These are phyloP conservation scores for Scedosporium apiospermum DNA, from an alignment of 2,329 filamentous ascomycete species.

Conservation along the genomic window DNA sequence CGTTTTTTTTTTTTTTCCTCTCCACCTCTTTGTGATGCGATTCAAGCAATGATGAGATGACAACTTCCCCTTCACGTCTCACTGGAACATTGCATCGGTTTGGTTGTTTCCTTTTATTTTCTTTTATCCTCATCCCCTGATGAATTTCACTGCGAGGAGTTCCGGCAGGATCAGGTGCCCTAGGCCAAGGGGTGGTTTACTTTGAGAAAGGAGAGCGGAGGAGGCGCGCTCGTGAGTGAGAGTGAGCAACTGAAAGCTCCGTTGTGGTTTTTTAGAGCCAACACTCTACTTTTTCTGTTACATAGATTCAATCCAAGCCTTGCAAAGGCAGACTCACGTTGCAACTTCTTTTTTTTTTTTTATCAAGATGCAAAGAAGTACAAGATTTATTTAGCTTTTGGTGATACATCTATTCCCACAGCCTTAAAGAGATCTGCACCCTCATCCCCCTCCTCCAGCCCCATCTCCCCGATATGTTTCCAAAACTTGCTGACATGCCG, in stretches of 20 bases:
- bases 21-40: not conserved
- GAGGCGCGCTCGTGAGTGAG: no score
- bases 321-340: not conserved
- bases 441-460: constrained; percentile 49
- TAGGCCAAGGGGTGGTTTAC: not conserved
- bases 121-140: not conserved
- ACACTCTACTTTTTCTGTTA: not conserved
- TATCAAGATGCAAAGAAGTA: not conserved
- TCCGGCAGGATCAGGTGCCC: not conserved
- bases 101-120: not conserved
- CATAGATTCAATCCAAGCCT: not conserved
- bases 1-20: not conserved
- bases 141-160: not conserved
- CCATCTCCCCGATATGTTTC: constrained; percentile 61
- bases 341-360: constrained; percentile 8
- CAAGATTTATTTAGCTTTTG: not conserved
- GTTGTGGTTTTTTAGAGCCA: not conserved
- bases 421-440: constrained; percentile 38
- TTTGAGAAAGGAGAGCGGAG: not conserved
- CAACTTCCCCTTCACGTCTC: not conserved
- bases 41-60: not conserved
- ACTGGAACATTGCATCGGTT: not conserved
- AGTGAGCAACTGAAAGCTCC: no score
- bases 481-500: constrained; percentile 80
- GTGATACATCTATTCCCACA: constrained; percentile 31